phyloP scores from a whole-genome alignment of 1,284 basidiomycete genomes.

The Chondrostereum purpureum region DNA sequence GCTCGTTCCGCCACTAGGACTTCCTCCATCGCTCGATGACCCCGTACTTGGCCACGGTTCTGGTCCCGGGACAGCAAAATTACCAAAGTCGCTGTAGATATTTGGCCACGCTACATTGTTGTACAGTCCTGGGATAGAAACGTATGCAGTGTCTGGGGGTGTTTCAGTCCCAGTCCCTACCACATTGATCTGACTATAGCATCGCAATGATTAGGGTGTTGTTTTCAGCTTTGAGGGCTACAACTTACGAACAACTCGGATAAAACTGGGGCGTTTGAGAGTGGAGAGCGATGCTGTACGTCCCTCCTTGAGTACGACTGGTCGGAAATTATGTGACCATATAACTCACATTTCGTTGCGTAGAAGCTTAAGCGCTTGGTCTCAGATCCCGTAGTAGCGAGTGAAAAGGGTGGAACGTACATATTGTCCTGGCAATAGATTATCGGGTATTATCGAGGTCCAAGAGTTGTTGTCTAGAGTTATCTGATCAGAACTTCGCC shows the following conservation, averaged over 20 bases:
- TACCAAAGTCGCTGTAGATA: slow-evolving; percentile 28
- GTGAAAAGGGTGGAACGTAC: slow-evolving; percentile 18
- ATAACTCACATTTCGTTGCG: slow-evolving; percentile 32
- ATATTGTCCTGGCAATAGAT: slow-evolving; percentile 30
- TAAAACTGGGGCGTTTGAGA: slow-evolving; percentile 30
- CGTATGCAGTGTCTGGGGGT: slow-evolving; percentile 25
- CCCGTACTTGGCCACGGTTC: too few species aligned
- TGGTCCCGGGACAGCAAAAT: slow-evolving; percentile 30
- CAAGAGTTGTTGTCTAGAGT: slow-evolving; percentile 25
- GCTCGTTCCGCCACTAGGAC: slow-evolving; percentile 15
- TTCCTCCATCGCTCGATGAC: too few species aligned
- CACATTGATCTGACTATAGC: slow-evolving; percentile 27
- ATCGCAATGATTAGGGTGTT: slow-evolving; percentile 8
- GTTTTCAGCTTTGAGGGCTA: background rate
- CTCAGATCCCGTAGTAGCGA: background rate
- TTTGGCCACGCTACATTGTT: slow-evolving; percentile 26
- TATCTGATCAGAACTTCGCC: background rate
- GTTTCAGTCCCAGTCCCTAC: slow-evolving; percentile 27
- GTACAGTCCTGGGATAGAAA: slow-evolving; percentile 29
- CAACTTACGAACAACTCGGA: slow-evolving; percentile 32
- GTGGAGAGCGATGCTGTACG: slow-evolving; percentile 32
- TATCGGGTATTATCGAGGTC: slow-evolving; percentile 28
- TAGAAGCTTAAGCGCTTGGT: slow-evolving; percentile 23
- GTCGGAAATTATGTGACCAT: too few species aligned
- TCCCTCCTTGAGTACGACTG: too few species aligned